phyloP scores from a whole-genome alignment of 148 eudicot species.

The Rhododendron ferrugineum region DNA sequence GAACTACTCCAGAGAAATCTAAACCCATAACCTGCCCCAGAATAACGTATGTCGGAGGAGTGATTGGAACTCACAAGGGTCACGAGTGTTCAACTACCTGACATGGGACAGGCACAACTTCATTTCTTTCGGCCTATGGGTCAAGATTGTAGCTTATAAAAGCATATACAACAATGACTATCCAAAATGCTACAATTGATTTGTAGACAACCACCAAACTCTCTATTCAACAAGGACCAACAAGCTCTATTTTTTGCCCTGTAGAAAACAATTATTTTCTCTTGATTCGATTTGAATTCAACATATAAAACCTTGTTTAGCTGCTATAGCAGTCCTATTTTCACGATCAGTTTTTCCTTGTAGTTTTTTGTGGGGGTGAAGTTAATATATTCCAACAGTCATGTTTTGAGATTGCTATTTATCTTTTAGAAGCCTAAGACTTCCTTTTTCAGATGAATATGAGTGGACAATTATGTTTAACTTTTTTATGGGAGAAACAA shows the following conservation, averaged over 20 bases:
- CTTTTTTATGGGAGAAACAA: neutral
- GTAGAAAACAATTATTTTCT: neutral
- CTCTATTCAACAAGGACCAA: no score
- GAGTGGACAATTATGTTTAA: neutral
- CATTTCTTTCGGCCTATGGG: neutral
- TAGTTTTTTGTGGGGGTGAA: neutral
- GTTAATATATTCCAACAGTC: neutral
- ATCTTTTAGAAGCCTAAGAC: neutral
- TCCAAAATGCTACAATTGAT: neutral
- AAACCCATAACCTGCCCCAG: neutral
- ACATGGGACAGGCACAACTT: no score
- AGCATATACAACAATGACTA: neutral
- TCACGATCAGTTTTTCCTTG: neutral
- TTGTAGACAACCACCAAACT: neutral
- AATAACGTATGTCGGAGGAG: no score
- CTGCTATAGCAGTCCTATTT: neutral
- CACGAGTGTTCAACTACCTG: no score
- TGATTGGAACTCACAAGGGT: no score
- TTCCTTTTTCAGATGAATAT: neutral
- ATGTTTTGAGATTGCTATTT: neutral
- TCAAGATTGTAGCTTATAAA: neutral
- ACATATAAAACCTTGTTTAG: neutral
- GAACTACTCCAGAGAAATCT: neutral
- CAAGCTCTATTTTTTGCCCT: neutral
- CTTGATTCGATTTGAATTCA: neutral